Base-by-base conservation (phyloP, 75 land plant genomes). In the Sequoia sempervirens region DNA sequence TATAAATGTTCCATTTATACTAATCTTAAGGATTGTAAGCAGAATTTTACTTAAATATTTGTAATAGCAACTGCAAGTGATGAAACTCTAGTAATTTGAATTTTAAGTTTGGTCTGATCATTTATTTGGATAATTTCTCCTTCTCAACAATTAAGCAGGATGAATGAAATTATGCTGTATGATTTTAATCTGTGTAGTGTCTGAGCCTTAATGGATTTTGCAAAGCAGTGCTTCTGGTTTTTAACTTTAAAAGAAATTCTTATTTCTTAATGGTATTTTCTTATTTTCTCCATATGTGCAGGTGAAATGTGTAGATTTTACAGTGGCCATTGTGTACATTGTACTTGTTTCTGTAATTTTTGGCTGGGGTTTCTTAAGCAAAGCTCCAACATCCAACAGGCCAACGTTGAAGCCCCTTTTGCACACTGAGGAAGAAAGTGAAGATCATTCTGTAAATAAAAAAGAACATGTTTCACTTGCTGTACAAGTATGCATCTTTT, bases 271-370 rank as follows among this genome's bases (percentile, higher is more conserved):
- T 12, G 15, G 73, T 50, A 78, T 45, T 23, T 41, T 20, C 32
- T 45, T 3, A 10, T 78, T 28, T 84, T 81, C 37, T 64, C 41
- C 46, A 34, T 47, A 0, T 30, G 23, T 88, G 87, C 99, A 97
- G 99, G 94, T 89, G 46, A 89, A 89, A 86, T 97, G 99, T 83
- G 45, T 97, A 83, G 94, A 93, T 75, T 74, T 97, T 83, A 80
- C 94, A 28, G 74, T 97, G 81, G 76, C 91, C 37, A 85, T 92
- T 79, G 52, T 93, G 45, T 97, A 94, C 76, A 82, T 93, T 37
- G 66, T 93, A 32, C 52, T 95, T 78, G 88, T 91, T 64, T 88
- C 90, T 81, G 73, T 85, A 56, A 88, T 96, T 85, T 80, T 96
- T 75, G 92, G 90, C 30, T 96, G 96, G 96, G 88, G 93, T 68